Evolutionary conservation across 2,329 filamentous ascomycete species (phyloP), one percentile per base, ranked within the genome.

Genomic region (Calonectria henricotiae): DNA sequence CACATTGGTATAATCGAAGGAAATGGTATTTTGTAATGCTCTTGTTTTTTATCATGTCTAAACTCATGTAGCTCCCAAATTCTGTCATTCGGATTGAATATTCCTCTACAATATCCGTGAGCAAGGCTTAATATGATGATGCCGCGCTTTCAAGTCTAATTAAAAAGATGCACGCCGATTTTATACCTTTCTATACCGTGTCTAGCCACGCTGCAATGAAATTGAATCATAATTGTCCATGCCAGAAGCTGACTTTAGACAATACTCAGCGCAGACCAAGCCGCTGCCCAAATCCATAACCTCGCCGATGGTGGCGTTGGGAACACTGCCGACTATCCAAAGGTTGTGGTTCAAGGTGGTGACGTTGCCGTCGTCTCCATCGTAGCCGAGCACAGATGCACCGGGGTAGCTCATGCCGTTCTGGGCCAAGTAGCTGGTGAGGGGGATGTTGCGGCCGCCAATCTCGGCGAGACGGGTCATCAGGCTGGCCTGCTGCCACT

Each of bases 361-460:
- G 12, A 55, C 51, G 35, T 65, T 69, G 23, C 71, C 46, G 2
- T 54, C 41, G 17, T 73, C 71, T 13, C 71, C 67, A 12, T 68
- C 54, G 27, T 71, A 68, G 65, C 65, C 44, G 13, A 69, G 47
- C 27, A 71, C 27, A 6, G 65, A 54, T 3, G 35, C 43, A 8
- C 66, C 62, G 13, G 62, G 65, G 23, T 62, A 64, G 27, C 62
- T 58, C 44, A 55, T 65, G n/a, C 44, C 67, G 51, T 62, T 69
- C 25, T 68, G 55, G 6, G 35, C 35, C 7, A 67, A 13, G 55
- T 63, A 67, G 15, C 43, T 67, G 8, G 30, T 44, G 20, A 39
- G 39, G 6, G 69, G 44, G 47, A 71, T 25, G 43, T 85, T 84
- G 77, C 79, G 81, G 9, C 71, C 71, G 25, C 72, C 72, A 23